phyloP scores from a whole-genome alignment of 2,329 filamentous ascomycete species.

The Madurella fahalii region DNA sequence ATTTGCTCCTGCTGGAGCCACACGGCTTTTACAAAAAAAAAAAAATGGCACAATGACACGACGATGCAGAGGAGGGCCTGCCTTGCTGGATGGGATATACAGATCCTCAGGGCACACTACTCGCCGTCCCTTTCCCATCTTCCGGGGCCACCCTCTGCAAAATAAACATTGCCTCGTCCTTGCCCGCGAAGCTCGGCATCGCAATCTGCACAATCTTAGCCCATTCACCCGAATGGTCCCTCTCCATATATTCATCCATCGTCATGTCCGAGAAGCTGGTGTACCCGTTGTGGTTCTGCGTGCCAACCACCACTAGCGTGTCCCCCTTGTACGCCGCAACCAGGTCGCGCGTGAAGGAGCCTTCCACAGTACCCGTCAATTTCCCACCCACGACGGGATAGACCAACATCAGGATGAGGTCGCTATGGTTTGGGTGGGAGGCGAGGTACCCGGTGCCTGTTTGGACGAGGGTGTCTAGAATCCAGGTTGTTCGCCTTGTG shows the following conservation, averaged over 20 bases:
- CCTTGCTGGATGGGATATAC: too few species aligned
- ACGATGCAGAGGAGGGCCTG: too few species aligned
- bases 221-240: slow-evolving; percentile 51
- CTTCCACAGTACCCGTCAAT: slow-evolving; percentile 59
- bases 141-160: slow-evolving; percentile 46
- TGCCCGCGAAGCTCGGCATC: slow-evolving; percentile 70
- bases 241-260: slow-evolving; percentile 63
- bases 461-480: slow-evolving; percentile 61
- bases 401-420: slow-evolving; percentile 62
- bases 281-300: slow-evolving; percentile 71
- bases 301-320: slow-evolving; percentile 67
- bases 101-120: too few species aligned
- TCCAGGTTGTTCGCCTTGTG: slow-evolving; percentile 61
- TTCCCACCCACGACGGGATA: slow-evolving; percentile 66
- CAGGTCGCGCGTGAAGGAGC: slow-evolving; percentile 60
- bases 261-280: slow-evolving; percentile 62
- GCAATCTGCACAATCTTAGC: slow-evolving; percentile 59
- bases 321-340: slow-evolving; percentile 59
- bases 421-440: slow-evolving; percentile 30
- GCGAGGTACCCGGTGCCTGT: slow-evolving; percentile 32
- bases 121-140: neutral
- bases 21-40: too few species aligned
- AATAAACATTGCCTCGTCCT: slow-evolving; percentile 70
- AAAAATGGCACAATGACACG: too few species aligned
- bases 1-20: too few species aligned